Evolutionary conservation across 176 grass and related monocot genomes (phyloP).

Genomic region (Triticum urartu): DNA sequence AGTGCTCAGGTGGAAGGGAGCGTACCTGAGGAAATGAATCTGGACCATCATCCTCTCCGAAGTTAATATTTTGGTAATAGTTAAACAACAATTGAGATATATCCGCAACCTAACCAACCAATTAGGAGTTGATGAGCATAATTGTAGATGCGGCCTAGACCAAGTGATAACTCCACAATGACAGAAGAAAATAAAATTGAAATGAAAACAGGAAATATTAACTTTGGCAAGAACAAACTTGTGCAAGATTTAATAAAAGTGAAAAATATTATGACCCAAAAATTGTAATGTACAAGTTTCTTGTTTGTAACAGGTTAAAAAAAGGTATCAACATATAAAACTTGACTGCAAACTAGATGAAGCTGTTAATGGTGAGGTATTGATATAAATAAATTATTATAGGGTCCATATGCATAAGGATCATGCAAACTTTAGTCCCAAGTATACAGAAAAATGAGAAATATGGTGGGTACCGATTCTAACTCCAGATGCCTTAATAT

Average conservation of each 20-base stretch:
- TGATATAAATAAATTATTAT: not conserved
- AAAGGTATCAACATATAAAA: not conserved
- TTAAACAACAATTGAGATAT: constrained; percentile 72
- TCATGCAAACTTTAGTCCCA: constrained; percentile 7
- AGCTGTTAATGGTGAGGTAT: not conserved
- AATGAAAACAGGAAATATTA: not conserved
- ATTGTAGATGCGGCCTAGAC: not conserved
- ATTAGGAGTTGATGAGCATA: constrained; percentile 21
- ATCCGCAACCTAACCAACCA: constrained; percentile 61
- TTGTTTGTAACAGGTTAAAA: constrained; percentile 29
- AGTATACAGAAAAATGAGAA: constrained; percentile 10
- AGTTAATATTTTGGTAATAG: constrained; percentile 62
- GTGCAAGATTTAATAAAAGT: not conserved
- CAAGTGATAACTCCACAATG: not conserved
- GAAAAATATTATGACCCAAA: not conserved
- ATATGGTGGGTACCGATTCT: not conserved
- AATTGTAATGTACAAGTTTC: not conserved
- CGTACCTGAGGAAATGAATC: constrained; percentile 35
- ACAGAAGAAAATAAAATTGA: not conserved
- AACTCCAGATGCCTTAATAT: not conserved
- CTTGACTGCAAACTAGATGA: not conserved
- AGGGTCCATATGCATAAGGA: not conserved
- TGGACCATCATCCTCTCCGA: constrained; percentile 42
- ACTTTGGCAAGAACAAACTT: not conserved
- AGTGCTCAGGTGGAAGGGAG: constrained; percentile 5